phyloP scores from a whole-genome alignment of 192 early-diverging fungal genomes.

The Phycomyces blakesleeanus region DNA sequence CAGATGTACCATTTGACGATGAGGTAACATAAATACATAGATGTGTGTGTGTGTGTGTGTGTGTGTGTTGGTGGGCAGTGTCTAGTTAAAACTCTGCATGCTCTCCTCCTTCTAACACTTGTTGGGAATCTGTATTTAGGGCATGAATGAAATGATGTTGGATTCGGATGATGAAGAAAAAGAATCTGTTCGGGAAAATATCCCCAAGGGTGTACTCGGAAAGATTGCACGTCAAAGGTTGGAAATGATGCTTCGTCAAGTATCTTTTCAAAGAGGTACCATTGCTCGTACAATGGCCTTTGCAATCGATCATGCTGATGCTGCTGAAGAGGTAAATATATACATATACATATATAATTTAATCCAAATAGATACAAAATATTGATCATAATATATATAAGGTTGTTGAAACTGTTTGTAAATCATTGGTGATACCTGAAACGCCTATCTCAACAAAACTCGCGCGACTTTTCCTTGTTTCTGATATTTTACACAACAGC shows the following conservation, averaged over 20 bases:
- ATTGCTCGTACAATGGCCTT: constrained; percentile 83
- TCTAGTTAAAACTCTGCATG: too few species aligned
- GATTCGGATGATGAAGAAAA: constrained; percentile 54
- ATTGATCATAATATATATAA: constrained; percentile 17
- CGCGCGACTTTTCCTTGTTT: constrained; percentile 77
- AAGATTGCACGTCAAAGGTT: constrained; percentile 43
- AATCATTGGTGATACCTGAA: constrained; percentile 50
- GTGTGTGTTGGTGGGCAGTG: too few species aligned
- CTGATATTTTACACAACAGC: constrained; percentile 89
- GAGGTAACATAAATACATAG: too few species aligned
- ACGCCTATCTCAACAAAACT: constrained; percentile 64
- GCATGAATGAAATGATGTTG: constrained; percentile 20
- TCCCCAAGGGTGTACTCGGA: constrained; percentile 45
- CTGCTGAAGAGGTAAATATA: constrained; percentile 60
- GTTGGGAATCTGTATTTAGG: constrained; percentile 28
- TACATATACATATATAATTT: background rate
- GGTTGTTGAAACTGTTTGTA: constrained; percentile 65
- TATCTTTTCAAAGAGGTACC: constrained; percentile 43
- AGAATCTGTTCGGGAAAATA: constrained; percentile 41
- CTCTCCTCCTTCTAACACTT: background rate
- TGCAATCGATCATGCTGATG: constrained; percentile 78
- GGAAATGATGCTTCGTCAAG: constrained; percentile 40
- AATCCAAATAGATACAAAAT: constrained; percentile 3
- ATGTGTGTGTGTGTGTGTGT: too few species aligned
- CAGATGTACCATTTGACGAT: constrained; percentile 64